Conservation (phyloP, 139 green algal genomes). For the Picochlorum sp. region DNA sequence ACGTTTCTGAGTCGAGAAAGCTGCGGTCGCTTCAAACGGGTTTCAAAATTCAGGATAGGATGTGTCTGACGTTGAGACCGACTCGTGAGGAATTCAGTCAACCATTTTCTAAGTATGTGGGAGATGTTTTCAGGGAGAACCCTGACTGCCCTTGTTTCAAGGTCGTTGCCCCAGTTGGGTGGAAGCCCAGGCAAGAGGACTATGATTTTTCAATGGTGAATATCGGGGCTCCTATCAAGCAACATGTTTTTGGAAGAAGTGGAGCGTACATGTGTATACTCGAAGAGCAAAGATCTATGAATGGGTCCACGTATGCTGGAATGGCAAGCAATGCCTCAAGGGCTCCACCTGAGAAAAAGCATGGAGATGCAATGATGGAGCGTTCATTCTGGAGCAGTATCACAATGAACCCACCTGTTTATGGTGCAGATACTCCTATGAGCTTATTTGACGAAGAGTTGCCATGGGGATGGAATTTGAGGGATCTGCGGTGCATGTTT, state of each 20-base stretch:
- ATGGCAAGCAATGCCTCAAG: background rate
- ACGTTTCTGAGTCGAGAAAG: no score
- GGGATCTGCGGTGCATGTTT: slow-evolving; percentile 58
- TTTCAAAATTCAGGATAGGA: no score
- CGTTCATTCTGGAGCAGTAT: slow-evolving; percentile 71
- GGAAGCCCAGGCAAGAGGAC: background rate
- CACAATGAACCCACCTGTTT: slow-evolving; percentile 57
- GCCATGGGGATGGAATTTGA: slow-evolving; percentile 56
- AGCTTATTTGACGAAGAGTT: slow-evolving; percentile 59
- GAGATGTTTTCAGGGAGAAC: slow-evolving; percentile 18
- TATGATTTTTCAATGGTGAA: slow-evolving; percentile 12
- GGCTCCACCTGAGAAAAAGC: background rate
- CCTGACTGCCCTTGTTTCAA: slow-evolving; percentile 21
- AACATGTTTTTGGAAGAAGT: slow-evolving; percentile 32
- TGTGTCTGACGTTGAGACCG: background rate
- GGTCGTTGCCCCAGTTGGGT: slow-evolving; percentile 21
- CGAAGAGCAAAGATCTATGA: slow-evolving; percentile 30
- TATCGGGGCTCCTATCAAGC: slow-evolving; percentile 30
- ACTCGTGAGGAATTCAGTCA: background rate
- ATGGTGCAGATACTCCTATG: slow-evolving; percentile 70
- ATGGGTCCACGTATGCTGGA: slow-evolving; percentile 17
- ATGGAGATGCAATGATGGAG: slow-evolving; percentile 33
- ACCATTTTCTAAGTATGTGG: slow-evolving; percentile 14
- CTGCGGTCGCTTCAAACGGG: no score
- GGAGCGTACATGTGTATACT: slow-evolving; percentile 31